These are phyloP conservation scores for Cordyceps cicadae DNA, from an alignment of 2,329 filamentous ascomycete genomes.

Conservation along the genomic window DNA sequence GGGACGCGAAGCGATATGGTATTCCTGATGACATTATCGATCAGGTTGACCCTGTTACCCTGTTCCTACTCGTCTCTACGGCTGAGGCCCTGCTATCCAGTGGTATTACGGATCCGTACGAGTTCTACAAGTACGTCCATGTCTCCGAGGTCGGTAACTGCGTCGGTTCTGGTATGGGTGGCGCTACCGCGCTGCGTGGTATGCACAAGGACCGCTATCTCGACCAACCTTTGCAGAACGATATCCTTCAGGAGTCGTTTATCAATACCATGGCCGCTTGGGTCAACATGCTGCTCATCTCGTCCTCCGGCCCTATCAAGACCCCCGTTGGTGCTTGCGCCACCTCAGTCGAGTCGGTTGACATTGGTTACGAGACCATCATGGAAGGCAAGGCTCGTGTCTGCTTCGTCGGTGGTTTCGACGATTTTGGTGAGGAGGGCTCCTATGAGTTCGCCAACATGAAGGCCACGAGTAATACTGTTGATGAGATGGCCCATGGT, in stretches of 20 bases:
- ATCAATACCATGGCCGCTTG: conserved; percentile 99
- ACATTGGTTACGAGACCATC: conserved; percentile 97
- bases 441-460: conserved; percentile 99
- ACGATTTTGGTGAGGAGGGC: conserved; percentile 98
- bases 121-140: conserved; percentile 99
- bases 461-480: conserved; percentile 97
- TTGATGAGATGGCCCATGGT: conserved; percentile 91
- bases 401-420: conserved; percentile 96
- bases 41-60: conserved; percentile 92
- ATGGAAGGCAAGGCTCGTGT: conserved; percentile 96
- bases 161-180: conserved; percentile 96
- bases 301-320: conserved; percentile 96
- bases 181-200: conserved; percentile 79
- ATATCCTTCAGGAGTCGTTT: conserved; percentile 98
- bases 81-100: conserved; percentile 83
- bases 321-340: conserved; percentile 96
- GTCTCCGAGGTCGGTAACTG: conserved; percentile 97
- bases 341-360: conserved; percentile 92
- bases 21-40: conserved; percentile 95
- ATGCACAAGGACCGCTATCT: conserved; percentile 99
- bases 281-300: conserved; percentile 98
- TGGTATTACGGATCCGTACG: conserved; percentile 97
- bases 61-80: conserved; percentile 90
- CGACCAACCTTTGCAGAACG: conserved; percentile 95
- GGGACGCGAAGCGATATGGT: conserved; percentile 94